Conservation (phyloP, 2,329 filamentous ascomycete genomes). For the Parascedosporium putredinis region DNA sequence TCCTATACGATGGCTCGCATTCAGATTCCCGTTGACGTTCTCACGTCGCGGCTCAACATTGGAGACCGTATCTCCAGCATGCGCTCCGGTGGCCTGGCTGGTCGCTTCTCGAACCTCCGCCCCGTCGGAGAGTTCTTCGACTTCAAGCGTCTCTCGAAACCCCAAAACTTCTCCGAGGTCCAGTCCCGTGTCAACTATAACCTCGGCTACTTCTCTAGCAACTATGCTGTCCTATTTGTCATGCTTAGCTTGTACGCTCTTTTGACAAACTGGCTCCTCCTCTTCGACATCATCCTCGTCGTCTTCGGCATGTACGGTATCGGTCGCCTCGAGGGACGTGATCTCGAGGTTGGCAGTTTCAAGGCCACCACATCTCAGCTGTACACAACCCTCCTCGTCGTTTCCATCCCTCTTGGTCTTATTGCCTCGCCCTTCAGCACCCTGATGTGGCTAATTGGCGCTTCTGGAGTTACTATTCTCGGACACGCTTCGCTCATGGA, state of each 20-base stretch:
- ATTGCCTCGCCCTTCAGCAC: constrained; percentile 76
- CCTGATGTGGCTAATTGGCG: constrained; percentile 90
- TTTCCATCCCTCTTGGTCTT: constrained; percentile 76
- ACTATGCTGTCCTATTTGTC: constrained; percentile 87
- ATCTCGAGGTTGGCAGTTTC: constrained; percentile 76
- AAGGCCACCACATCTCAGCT: constrained; percentile 84
- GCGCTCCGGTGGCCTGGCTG: constrained; percentile 65
- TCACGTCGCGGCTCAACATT: constrained; percentile 85
- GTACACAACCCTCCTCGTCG: constrained; percentile 76
- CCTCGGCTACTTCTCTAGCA: constrained; percentile 92
- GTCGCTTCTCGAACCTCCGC: constrained; percentile 84
- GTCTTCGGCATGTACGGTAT: constrained; percentile 83
- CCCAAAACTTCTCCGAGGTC: constrained; percentile 77
- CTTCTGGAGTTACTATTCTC: constrained; percentile 84
- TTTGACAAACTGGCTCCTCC: constrained; percentile 73
- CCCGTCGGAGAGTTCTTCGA: constrained; percentile 92
- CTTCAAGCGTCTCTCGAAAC: constrained; percentile 91
- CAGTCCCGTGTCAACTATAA: constrained; percentile 97
- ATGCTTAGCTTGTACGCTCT: constrained; percentile 96
- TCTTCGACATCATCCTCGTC: constrained; percentile 88
- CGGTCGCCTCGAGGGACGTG: constrained; percentile 76
- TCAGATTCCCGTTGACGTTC: constrained; percentile 80
- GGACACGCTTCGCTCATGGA: constrained; percentile 95
- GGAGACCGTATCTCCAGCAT: constrained; percentile 75
- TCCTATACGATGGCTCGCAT: constrained; percentile 64